Evolutionary conservation across 139 green algal genomes (phyloP).

Genomic region (Trebouxia sp.): DNA sequence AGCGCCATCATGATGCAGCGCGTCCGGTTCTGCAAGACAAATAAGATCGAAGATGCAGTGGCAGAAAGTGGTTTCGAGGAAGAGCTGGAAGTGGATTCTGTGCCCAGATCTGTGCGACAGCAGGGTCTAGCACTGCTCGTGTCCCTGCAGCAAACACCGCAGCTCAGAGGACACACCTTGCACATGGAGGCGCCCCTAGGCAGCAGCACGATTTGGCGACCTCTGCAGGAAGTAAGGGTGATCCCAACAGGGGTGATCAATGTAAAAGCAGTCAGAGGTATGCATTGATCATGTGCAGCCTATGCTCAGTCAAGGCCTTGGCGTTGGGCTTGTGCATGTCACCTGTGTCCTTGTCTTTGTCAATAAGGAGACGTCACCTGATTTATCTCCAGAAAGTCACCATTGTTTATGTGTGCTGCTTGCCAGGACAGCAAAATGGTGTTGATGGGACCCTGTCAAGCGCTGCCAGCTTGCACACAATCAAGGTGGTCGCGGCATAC

Average conservation of each 20-base stretch:
- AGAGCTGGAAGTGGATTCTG: neutral
- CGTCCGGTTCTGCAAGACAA: neutral
- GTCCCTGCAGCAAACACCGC: neutral
- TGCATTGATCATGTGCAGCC: too few species aligned
- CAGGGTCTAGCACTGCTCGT: neutral
- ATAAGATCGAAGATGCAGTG: neutral
- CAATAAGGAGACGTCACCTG: too few species aligned
- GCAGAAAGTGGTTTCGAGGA: neutral
- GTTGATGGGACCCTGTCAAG: too few species aligned
- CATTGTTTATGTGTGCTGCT: too few species aligned
- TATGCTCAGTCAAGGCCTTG: too few species aligned
- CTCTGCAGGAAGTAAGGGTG: neutral
- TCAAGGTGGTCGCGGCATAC: too few species aligned
- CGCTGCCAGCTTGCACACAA: too few species aligned
- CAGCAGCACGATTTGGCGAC: slow-evolving; percentile 9
- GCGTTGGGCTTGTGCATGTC: too few species aligned
- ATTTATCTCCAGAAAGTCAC: too few species aligned
- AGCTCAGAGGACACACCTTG: neutral
- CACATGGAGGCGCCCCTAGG: neutral
- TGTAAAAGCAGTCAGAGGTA: slow-evolving; percentile 13
- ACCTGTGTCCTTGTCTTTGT: too few species aligned
- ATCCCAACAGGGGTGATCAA: neutral
- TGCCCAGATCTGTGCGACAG: neutral
- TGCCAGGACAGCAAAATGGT: too few species aligned
- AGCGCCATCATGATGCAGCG: neutral